Evolutionary conservation across 2,329 filamentous ascomycete genomes (phyloP), one percentile per base, ranked within the genome.

Genomic region (Parastagonospora avenae): DNA sequence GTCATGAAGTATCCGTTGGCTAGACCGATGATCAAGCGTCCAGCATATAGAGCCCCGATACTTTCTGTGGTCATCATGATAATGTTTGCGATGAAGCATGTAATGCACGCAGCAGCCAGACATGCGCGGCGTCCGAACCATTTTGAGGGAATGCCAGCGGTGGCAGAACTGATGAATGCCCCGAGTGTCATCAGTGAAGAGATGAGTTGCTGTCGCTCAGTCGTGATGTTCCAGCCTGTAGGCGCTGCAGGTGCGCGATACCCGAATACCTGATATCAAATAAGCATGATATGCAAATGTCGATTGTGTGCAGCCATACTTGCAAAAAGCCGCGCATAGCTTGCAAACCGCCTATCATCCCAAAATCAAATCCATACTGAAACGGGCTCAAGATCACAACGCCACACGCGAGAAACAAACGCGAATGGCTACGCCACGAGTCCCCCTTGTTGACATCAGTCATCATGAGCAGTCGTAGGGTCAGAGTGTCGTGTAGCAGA

Each of bases 1-100:
- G 80, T 83, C 80, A 84, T 70, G 63, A 83, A 79, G 59, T 82
- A 78, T 2, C 82, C 82, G 59, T 84, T 84, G 5, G 81, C 79
- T 4, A 85, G 51, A 2, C 83, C 83, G 48, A 84, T 81, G 12
- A 85, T 63, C 6, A 85, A 67, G 32, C 82, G 78, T 8, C 80
- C 82, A 19, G 77, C 75, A 49, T 85, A 85, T 4, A 85, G 76
- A 1, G 77, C 80, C 12, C 75, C 80, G 32, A 85, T 82, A 48
- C 73, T 66, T 6, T 74, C 77, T 0, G 80, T 83, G 2, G 78
- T 75, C 80, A 85, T 84, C 82, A 85, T 85, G 59, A 84, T 75
- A 14, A 83, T 71, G 54, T 84, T 84, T 12, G 81, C 74, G 3
- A 80, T 67, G 54, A 73, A 76, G 55, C 80, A 82, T 8, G 81